Conservation (phyloP, 2,329 filamentous ascomycete species). For the Ophiosphaerella herpotricha region DNA sequence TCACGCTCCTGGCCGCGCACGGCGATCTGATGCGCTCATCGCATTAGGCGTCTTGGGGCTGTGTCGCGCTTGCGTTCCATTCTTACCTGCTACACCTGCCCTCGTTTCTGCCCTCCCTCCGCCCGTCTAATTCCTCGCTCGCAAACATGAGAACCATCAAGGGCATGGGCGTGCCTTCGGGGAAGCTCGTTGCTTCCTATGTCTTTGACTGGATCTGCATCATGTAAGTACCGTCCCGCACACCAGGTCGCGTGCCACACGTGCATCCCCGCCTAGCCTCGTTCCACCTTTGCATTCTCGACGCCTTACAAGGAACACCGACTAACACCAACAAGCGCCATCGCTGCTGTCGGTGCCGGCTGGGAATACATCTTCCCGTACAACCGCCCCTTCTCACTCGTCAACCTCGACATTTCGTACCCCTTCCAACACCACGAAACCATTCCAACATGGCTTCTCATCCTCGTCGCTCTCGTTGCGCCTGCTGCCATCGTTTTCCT, state of each 20-base stretch:
- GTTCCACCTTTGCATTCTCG: not conserved
- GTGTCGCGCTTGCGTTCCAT: not conserved
- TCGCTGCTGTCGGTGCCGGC: slow-evolving; percentile 63
- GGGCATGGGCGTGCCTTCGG: slow-evolving; percentile 46
- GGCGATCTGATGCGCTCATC: slow-evolving; percentile 9
- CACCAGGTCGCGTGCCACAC: not conserved
- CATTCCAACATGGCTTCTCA: slow-evolving; percentile 68
- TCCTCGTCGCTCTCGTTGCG: slow-evolving; percentile 65
- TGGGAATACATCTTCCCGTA: slow-evolving; percentile 67
- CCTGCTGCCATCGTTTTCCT: slow-evolving; percentile 72
- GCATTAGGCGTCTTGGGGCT: slow-evolving; percentile 5
- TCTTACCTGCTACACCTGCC: not conserved
- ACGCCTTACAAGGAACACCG: not conserved
- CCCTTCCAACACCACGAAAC: slow-evolving; percentile 73
- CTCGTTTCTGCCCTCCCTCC: slow-evolving; percentile 10
- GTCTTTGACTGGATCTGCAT: slow-evolving; percentile 75
- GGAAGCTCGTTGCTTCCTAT: slow-evolving; percentile 67
- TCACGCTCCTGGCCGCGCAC: not conserved
- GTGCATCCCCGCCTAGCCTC: slow-evolving; percentile 8
- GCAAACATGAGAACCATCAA: slow-evolving; percentile 32
- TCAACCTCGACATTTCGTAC: slow-evolving; percentile 79
- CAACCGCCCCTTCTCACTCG: slow-evolving; percentile 71
- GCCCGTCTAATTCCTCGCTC: slow-evolving; percentile 5
- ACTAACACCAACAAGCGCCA: slow-evolving; percentile 48
- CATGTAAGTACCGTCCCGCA: slow-evolving; percentile 50